A percentile compares a stretch with the other conserved stretches of the same genome.
phyloP scores from a whole-genome alignment of 768 basidiomycete genomes.

The Dentipellis sp. region DNA sequence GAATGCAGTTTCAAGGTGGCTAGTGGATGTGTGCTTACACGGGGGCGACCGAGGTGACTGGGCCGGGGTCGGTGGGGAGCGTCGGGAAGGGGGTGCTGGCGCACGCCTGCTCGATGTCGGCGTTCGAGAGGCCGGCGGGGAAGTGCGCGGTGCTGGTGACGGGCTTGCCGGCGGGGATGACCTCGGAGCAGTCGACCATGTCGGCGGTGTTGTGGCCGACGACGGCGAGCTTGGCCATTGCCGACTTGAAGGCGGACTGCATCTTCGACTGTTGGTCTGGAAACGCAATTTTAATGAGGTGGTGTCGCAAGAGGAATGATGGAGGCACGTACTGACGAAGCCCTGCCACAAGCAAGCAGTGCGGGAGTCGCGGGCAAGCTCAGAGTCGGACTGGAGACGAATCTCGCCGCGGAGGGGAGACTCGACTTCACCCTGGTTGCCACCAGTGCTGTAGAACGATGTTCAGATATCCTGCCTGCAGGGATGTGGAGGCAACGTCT shows the following conservation, averaged over 20 bases:
- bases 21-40: conserved; percentile 18
- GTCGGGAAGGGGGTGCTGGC: conserved; percentile 25
- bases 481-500: not conserved
- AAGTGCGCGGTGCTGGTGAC: conserved; percentile 21
- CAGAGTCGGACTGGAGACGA: conserved; percentile 25
- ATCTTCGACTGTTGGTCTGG: conserved; percentile 24
- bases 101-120: conserved; percentile 21
- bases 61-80: conserved; percentile 23
- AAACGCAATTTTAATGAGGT: no score
- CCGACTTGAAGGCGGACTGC: conserved; percentile 17
- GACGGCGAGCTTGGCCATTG: conserved; percentile 22
- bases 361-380: conserved; percentile 21
- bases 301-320: not conserved
- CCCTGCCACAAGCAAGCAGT: conserved; percentile 27
- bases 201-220: conserved; percentile 18
- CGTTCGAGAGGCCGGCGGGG: conserved; percentile 22
- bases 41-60: conserved; percentile 22
- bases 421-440: conserved; percentile 21
- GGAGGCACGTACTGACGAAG: not conserved
- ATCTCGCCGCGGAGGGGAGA: conserved; percentile 24
- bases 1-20: not conserved
- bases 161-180: conserved; percentile 15
- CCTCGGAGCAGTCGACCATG: conserved; percentile 14
- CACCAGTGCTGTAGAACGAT: conserved; percentile 7
- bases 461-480: not conserved